Evolutionary conservation across 2,329 filamentous ascomycete genomes (phyloP).

Genomic region (Rutstroemia sp.): DNA sequence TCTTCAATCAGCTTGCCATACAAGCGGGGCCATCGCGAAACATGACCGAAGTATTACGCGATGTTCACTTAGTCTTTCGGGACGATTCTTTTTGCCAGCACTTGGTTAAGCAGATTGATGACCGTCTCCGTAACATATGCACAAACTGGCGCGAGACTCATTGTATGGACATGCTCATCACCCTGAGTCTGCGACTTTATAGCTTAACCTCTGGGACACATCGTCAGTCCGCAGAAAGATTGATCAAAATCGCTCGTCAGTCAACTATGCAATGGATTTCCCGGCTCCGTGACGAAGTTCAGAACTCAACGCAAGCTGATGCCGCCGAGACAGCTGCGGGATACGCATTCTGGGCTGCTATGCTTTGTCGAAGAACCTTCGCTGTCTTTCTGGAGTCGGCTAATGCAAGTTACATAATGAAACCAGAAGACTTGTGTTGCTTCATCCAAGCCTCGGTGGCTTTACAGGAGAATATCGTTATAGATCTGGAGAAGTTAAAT

Average conservation of each 20-base stretch:
- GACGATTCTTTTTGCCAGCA: constrained; percentile 42
- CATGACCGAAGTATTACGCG: constrained; percentile 32
- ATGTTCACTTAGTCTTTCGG: constrained; percentile 41
- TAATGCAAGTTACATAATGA: too few species aligned
- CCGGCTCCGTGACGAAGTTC: constrained; percentile 39
- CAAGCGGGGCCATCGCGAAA: constrained; percentile 44
- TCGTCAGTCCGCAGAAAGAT: background rate
- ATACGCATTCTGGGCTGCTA: constrained; percentile 46
- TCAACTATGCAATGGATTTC: constrained; percentile 42
- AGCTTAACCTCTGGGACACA: constrained; percentile 12
- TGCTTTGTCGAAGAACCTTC: constrained; percentile 48
- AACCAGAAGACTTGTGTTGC: constrained; percentile 17
- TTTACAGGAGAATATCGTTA: constrained; percentile 40
- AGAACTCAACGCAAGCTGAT: constrained; percentile 31
- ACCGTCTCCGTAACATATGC: constrained; percentile 39
- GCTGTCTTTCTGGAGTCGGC: constrained; percentile 14
- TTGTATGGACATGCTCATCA: constrained; percentile 51
- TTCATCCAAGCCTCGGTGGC: constrained; percentile 36
- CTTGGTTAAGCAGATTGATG: constrained; percentile 40
- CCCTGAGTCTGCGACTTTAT: constrained; percentile 36
- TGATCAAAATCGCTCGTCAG: constrained; percentile 37
- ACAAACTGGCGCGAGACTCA: constrained; percentile 52
- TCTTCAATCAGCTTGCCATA: constrained; percentile 44
- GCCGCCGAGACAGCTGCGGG: constrained; percentile 32
- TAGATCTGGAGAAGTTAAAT: constrained; percentile 31